Conservation (phyloP, 202 grass and related monocot genomes). For the Zoysia matrella region DNA sequence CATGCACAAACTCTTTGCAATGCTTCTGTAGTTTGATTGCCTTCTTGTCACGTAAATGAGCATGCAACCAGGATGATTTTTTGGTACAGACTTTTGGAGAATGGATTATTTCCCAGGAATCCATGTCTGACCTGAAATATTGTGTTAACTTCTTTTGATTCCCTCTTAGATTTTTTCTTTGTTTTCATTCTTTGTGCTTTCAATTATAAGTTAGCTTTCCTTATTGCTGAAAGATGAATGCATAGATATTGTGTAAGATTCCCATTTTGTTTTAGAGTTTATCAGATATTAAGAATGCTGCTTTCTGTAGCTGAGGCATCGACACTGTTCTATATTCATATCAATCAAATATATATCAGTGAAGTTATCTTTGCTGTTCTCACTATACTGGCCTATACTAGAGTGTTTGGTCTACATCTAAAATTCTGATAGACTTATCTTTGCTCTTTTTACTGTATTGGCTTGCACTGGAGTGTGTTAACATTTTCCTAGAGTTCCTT, state of each 20-base stretch:
- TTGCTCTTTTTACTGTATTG: background rate
- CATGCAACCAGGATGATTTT: background rate
- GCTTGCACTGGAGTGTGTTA: background rate
- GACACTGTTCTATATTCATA: background rate
- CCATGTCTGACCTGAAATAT: background rate
- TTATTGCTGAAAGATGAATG: constrained; percentile 2
- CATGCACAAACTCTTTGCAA: background rate
- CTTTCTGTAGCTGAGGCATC: constrained; percentile 6
- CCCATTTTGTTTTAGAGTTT: background rate
- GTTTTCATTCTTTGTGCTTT: background rate
- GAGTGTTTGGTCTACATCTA: too few species aligned
- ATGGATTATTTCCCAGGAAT: background rate
- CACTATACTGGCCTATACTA: too few species aligned
- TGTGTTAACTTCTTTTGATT: too few species aligned
- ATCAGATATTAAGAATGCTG: constrained; percentile 8
- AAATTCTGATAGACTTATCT: too few species aligned
- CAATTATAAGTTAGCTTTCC: background rate
- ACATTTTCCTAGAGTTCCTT: constrained; percentile 1
- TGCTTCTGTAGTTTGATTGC: background rate
- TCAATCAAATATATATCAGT: background rate
- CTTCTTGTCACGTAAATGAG: background rate
- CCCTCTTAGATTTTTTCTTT: background rate
- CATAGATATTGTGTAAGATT: background rate
- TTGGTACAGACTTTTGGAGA: background rate
- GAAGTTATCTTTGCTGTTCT: background rate